Evolutionary conservation across 2,329 filamentous ascomycete species (phyloP).

Genomic region (Epichloe sp.): DNA sequence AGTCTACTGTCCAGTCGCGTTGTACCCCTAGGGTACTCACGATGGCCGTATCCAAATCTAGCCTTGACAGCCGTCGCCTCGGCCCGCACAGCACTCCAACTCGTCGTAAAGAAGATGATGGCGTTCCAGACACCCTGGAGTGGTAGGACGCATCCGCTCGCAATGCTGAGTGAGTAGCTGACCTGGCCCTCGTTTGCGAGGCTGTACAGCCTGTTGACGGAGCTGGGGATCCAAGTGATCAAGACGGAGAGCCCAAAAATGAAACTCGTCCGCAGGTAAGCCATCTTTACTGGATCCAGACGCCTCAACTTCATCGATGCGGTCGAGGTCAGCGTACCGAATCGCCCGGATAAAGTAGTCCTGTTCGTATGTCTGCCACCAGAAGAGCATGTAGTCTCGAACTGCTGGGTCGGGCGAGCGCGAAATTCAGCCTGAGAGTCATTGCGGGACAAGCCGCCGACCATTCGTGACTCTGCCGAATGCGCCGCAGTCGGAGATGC

Average conservation of each 20-base stretch:
- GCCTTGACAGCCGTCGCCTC: conserved; percentile 11
- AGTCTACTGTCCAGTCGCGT: conserved; percentile 17
- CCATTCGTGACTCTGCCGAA: background rate
- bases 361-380: conserved; percentile 10
- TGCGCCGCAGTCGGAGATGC: conserved; percentile 9
- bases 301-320: conserved; percentile 20
- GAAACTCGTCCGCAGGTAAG: conserved; percentile 46
- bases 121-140: conserved; percentile 73
- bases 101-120: conserved; percentile 61
- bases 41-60: conserved; percentile 5
- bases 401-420: conserved; percentile 8
- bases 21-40: conserved; percentile 5
- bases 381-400: conserved; percentile 19
- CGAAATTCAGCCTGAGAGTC: conserved; percentile 6
- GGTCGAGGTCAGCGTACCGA: conserved; percentile 15
- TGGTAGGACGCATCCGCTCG: conserved; percentile 58
- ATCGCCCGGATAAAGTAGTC: conserved; percentile 9
- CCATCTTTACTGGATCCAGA: conserved; percentile 43
- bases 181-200: conserved; percentile 36
- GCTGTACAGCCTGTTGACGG: conserved; percentile 59
- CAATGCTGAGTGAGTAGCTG: conserved; percentile 53
- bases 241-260: conserved; percentile 44
- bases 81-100: conserved; percentile 27
- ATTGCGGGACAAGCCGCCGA: conserved; percentile 10
- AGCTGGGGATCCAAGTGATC: conserved; percentile 52